A percentile compares a stretch with the other conserved stretches of the same genome.
phyloP scores from a whole-genome alignment of 306 rosid genomes.

The Citrullus colocynthis region DNA sequence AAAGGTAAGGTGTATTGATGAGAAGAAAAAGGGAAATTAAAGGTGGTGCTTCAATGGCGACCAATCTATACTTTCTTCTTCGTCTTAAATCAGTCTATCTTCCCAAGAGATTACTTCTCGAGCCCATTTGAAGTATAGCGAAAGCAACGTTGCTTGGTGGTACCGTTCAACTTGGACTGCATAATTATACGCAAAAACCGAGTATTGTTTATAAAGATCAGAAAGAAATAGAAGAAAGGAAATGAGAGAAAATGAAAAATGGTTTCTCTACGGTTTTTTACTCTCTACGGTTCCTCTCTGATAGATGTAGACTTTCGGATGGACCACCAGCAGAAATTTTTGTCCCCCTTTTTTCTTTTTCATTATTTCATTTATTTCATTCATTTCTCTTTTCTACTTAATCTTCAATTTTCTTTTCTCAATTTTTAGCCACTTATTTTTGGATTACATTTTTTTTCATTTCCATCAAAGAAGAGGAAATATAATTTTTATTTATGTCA shows the following conservation, averaged over 20 bases:
- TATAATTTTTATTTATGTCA: neutral
- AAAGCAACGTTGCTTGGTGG: conserved; percentile 14
- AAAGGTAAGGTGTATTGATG: neutral
- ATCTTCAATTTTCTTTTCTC: neutral
- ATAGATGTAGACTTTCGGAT: neutral
- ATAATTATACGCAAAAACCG: neutral
- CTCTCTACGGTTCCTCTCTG: conserved; percentile 1
- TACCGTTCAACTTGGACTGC: conserved; percentile 4
- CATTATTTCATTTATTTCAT: neutral
- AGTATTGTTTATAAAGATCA: conserved; percentile 3
- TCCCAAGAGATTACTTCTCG: neutral
- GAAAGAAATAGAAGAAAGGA: neutral
- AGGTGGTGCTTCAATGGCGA: conserved; percentile 47
- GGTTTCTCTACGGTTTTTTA: neutral
- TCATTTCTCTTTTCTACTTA: neutral
- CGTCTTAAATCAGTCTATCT: neutral
- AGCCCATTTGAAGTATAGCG: conserved; percentile 9
- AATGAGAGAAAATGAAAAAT: neutral
- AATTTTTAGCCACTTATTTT: neutral
- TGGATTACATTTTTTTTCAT: neutral
- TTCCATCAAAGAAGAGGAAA: neutral
- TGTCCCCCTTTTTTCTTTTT: neutral
- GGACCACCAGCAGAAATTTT: conserved; percentile 6
- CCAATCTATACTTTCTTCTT: conserved; percentile 16
- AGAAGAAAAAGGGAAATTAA: neutral